phyloP scores from a whole-genome alignment of 805 yeast species.

The Metschnikowia reukaufii region DNA sequence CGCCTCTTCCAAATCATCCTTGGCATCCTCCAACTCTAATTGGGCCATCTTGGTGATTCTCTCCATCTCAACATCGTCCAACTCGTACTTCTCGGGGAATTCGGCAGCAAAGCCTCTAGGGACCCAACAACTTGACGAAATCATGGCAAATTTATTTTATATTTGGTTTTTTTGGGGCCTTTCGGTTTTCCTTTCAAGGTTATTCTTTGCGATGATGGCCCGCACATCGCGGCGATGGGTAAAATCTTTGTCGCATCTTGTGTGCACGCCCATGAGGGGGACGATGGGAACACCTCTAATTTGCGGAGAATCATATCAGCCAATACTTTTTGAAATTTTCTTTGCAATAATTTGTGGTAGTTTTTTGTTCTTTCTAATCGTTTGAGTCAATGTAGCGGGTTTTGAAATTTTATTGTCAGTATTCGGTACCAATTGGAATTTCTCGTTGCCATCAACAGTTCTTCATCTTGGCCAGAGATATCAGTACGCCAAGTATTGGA shows the following conservation, averaged over 20 bases:
- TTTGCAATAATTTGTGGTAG: no score
- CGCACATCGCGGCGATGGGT: conserved; percentile 9
- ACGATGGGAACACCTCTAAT: background rate
- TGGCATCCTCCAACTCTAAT: conserved; percentile 75
- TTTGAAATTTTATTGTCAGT: no score
- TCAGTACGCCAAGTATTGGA: no score
- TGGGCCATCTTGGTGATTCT: conserved; percentile 85
- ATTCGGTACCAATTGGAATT: no score
- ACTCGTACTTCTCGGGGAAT: conserved; percentile 83
- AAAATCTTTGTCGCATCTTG: conserved; percentile 9
- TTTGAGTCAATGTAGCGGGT: no score
- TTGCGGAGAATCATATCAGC: no score
- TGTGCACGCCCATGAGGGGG: conserved; percentile 6
- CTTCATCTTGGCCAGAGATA: no score
- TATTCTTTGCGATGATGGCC: conserved; percentile 3
- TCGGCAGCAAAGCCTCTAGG: conserved; percentile 95
- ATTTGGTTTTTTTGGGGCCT: background rate
- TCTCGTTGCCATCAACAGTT: no score
- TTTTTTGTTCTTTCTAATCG: no score
- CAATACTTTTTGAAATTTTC: no score
- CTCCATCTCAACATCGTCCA: conserved; percentile 90
- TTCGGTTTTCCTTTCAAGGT: background rate
- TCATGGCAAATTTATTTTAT: conserved; percentile 46
- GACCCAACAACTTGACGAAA: conserved; percentile 92
- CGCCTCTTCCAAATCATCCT: conserved; percentile 58